These are phyloP conservation scores for Pseudogymnoascus sp. DNA, from an alignment of 2,329 filamentous ascomycete genomes.

Conservation along the genomic window DNA sequence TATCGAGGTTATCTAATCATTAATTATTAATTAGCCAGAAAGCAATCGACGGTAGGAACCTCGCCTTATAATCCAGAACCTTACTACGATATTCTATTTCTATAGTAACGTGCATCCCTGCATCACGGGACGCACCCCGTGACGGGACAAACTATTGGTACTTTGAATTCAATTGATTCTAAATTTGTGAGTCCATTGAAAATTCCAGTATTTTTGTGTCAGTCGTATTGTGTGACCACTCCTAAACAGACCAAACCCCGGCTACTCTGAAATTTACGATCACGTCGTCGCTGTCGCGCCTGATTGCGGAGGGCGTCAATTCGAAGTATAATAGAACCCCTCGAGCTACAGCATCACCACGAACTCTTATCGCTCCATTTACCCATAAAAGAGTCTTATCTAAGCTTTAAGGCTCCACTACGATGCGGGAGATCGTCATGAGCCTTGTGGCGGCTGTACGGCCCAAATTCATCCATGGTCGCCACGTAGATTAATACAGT, in stretches of 20 bases:
- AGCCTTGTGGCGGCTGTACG: constrained; percentile 7
- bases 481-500: not conserved
- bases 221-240: too few species aligned
- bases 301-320: constrained; percentile 12
- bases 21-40: not conserved
- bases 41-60: not conserved
- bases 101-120: too few species aligned
- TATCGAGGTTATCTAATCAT: not conserved
- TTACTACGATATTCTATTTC: not conserved
- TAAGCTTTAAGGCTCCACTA: constrained; percentile 15
- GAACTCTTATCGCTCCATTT: constrained; percentile 18
- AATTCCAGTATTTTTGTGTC: too few species aligned
- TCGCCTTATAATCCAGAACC: not conserved
- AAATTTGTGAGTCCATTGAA: too few species aligned
- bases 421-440: not conserved
- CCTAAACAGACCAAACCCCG: constrained; percentile 13
- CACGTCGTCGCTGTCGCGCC: constrained; percentile 13
- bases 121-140: too few species aligned
- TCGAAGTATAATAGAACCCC: constrained; percentile 13
- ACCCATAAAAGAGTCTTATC: constrained; percentile 18
- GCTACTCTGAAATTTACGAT: constrained; percentile 17
- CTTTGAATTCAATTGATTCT: too few species aligned
- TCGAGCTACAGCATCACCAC: constrained; percentile 16
- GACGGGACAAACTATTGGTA: too few species aligned
- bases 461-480: constrained; percentile 6